Evolutionary conservation across 768 basidiomycete species (phyloP).

Genomic region (Pisolithus microcarpus): DNA sequence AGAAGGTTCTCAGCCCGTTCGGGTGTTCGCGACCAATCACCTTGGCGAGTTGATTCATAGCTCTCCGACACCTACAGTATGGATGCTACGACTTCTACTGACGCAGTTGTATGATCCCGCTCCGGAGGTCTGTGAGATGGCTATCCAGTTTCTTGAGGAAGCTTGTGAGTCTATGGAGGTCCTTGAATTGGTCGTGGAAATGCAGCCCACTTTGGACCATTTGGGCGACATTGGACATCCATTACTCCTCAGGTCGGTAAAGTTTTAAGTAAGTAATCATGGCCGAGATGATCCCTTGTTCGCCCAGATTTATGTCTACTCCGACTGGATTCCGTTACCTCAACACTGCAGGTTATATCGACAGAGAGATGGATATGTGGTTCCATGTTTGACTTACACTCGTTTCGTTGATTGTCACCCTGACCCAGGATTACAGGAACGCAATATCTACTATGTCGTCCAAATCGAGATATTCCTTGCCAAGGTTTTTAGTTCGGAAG

Average conservation of each 20-base stretch:
- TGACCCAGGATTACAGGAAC: conserved; percentile 52
- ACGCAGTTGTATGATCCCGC: conserved; percentile 95
- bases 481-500: conserved; percentile 56
- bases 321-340: conserved; percentile 89
- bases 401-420: neutral
- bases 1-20: conserved; percentile 56
- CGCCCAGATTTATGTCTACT: conserved; percentile 83
- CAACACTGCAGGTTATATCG: conserved; percentile 86
- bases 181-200: conserved; percentile 84
- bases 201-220: conserved; percentile 94
- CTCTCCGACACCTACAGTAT: conserved; percentile 59
- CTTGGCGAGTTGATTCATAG: conserved; percentile 74
- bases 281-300: neutral
- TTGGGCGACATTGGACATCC: conserved; percentile 89
- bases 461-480: conserved; percentile 90
- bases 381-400: conserved; percentile 59
- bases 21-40: conserved; percentile 82
- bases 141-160: conserved; percentile 83
- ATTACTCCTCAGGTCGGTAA: conserved; percentile 67
- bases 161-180: conserved; percentile 81
- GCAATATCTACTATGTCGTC: conserved; percentile 88
- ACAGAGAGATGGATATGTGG: conserved; percentile 94
- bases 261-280: neutral
- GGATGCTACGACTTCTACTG: conserved; percentile 85
- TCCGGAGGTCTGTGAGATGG: conserved; percentile 82